Base-by-base conservation (phyloP, 495 filamentous ascomycete species). In the Trichoderma gamsii region DNA sequence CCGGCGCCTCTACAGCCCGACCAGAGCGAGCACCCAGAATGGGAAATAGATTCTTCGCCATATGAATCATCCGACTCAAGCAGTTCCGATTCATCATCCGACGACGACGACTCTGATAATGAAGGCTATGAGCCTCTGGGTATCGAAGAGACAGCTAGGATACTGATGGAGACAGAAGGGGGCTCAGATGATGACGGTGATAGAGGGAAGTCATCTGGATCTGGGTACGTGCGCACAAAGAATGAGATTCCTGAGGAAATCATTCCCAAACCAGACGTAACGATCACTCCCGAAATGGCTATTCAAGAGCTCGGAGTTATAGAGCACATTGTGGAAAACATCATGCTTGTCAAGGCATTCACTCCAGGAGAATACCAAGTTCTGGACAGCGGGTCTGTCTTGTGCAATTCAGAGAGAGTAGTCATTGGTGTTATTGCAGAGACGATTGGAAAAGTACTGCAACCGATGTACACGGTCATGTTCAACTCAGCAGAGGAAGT, bases 401-500 rank as follows among this genome's bases (percentile, higher is more conserved):
- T 99, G 3, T 96, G 92, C 76, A 82, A 88, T n/a, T 87, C 85
- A 71, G 85, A 95, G 71, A 82, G 92, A 46, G 83, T 80, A 35
- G 81, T 96, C 13, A 81, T 97, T 68, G 95, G 94, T 29, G 87
- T 87, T 25, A 83, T 99, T 5, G 80, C 87, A 7, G 95, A 98
- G 70, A 90, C 89, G 2, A 74, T 98, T 15, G 95, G 93, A 44
- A 81, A 88, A 70, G 92, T 97, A 1, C 85, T 89, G 69, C 87
- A 91, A 71, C 95, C 95, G 1, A 76, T 90, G 27, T 99, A 97
- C 75, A 87, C 88, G 0, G 84, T 97, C 1, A 81, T 84, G 23
- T 97, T 92, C 74, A 78, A 82, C 1, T 88, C 83, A 32, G 78
- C 83, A 3, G 81, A 83, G 12, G 91, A 93, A 64, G 86, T 95